Percentiles rank a stretch among this genome's conserved stretches.
Evolutionary conservation across 371 early-diverging fungal species (phyloP).

Genomic region (Mucor piriformis): DNA sequence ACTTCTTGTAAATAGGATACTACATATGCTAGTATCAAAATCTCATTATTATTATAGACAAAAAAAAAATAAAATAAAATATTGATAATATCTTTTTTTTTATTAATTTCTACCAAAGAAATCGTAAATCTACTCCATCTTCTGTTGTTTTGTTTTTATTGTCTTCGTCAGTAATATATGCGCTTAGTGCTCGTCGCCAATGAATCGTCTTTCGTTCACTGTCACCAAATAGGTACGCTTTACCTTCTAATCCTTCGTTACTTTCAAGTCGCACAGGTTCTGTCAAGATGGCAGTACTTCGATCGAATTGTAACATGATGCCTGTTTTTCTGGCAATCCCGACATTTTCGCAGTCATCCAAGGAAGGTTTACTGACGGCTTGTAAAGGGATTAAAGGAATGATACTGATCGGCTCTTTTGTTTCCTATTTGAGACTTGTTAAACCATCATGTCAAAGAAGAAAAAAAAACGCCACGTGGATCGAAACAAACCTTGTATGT

Average conservation of each 20-base stretch:
- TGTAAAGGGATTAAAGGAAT: conserved; percentile 13
- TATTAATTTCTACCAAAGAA: conserved; percentile 27
- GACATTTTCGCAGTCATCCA: conserved; percentile 30
- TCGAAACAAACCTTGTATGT: conserved; percentile 21
- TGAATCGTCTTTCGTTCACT: conserved; percentile 19
- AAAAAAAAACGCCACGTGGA: too few relatives aligned
- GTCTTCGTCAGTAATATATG: conserved; percentile 6
- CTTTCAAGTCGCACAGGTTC: conserved; percentile 20
- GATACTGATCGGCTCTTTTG: conserved; percentile 16
- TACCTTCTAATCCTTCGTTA: conserved; percentile 22
- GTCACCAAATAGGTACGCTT: conserved; percentile 20
- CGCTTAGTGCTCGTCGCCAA: conserved; percentile 22
- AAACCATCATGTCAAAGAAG: too few relatives aligned
- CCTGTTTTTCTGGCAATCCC: conserved; percentile 28
- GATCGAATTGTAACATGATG: conserved; percentile 21
- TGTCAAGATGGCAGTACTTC: conserved; percentile 8
- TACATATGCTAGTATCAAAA: too few relatives aligned
- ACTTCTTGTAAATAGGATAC: neutral
- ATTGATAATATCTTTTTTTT: neutral
- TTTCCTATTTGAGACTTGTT: conserved; percentile 9
- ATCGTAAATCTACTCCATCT: conserved; percentile 23
- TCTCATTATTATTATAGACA: neutral
- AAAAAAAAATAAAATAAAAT: neutral
- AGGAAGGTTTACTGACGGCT: conserved; percentile 17
- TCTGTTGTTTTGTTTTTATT: neutral